A percentile compares a stretch with the other conserved stretches of the same genome.
Conservation (phyloP, 257 asterid species). For the Solanum arcanum region DNA sequence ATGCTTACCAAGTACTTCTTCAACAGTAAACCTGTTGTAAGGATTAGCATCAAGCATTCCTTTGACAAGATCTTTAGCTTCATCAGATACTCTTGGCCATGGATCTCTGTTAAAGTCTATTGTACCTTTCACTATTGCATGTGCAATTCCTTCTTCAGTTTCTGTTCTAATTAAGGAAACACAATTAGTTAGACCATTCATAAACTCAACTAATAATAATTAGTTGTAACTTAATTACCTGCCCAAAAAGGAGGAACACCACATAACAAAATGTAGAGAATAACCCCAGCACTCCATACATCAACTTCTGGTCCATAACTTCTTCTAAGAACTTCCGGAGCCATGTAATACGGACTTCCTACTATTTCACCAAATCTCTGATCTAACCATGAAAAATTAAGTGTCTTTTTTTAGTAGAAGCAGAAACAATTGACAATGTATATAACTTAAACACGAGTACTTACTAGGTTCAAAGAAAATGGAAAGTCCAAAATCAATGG, state of each 20-base stretch:
- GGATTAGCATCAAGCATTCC: conserved; percentile 74
- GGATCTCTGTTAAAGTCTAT: conserved; percentile 66
- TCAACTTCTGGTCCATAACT: conserved; percentile 66
- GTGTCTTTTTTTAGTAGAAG: background rate
- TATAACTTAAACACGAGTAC: background rate
- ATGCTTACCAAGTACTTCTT: conserved; percentile 54
- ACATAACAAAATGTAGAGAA: conserved; percentile 70
- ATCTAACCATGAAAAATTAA: conserved; percentile 14
- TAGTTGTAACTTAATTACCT: conserved; percentile 22
- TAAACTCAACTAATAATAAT: background rate
- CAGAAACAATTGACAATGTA: background rate
- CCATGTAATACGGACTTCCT: conserved; percentile 95
- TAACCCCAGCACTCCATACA: conserved; percentile 88
- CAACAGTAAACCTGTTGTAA: conserved; percentile 39
- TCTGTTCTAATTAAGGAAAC: conserved; percentile 43
- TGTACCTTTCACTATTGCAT: conserved; percentile 60
- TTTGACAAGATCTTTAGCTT: conserved; percentile 61
- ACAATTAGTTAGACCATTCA: background rate
- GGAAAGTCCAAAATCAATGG: conserved; percentile 85
- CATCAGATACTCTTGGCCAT: conserved; percentile 71
- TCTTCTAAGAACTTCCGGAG: conserved; percentile 75
- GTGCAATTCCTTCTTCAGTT: conserved; percentile 87
- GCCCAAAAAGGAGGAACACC: conserved; percentile 97
- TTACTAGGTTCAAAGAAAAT: conserved; percentile 65
- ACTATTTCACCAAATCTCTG: conserved; percentile 70